Evolutionary conservation across 2,329 filamentous ascomycete species (phyloP), one percentile per base, ranked within the genome.

Genomic region (Paecilomyces formosus): DNA sequence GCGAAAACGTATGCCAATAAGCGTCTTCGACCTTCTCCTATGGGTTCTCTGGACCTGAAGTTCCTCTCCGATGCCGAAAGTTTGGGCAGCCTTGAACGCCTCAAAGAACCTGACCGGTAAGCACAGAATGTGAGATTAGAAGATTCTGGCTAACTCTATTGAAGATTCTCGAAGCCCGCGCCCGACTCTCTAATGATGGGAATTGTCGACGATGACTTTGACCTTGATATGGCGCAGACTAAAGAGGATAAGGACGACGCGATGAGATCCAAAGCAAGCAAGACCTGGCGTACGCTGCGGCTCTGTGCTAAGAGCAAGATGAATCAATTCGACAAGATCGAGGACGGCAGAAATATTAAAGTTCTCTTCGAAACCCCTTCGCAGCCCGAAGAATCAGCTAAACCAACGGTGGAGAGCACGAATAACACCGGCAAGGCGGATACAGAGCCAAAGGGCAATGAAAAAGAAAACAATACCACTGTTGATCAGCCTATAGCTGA

Each of bases 231-330:
- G 82, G 88, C 90, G 9, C 83, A 83, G 57, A 85, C 78, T 49
- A 81, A 85, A 49, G 82, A 83, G 58, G 85, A 87, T 62, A 84
- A 80, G 68, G 78, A 82, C 54, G 72, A 74, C 65, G 82, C 78
- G 76, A 83, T 73, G 75, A 88, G 89, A 63, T 82, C 86, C 57
- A 96, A 95, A 72, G 85, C 88, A 21, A 96, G 91, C 77, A 93
- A 95, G 73, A 88, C 86, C 58, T 99, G 94, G 94, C 85, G 92
- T 65, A 90, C 91, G 4, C 78, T 99, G 62, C 86, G 94, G 56
- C 84, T 96, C 63, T 89, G 91, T 9, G 86, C 88, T 58, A 85
- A 85, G 63, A 85, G 81, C 58, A 88, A 88, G 66, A 82, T 97
- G 64, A 82, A 85, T 52, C 78, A 86, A 21, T 94, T 97, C 72